Base-by-base conservation (phyloP, 768 basidiomycete species). In the Trametes elegans region DNA sequence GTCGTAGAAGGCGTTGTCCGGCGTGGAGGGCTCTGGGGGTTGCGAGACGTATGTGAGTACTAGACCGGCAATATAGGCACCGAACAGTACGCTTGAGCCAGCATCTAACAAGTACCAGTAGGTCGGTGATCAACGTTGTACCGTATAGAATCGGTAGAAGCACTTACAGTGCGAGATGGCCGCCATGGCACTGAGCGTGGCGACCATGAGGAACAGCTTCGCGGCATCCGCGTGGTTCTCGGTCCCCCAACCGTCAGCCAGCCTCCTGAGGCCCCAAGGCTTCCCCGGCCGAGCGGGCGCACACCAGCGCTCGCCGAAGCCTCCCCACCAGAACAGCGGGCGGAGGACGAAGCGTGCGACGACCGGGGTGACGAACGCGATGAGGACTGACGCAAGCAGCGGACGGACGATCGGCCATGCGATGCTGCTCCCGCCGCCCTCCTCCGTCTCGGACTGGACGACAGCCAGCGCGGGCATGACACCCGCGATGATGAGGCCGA, bases 31-130 rank as follows among this genome's bases (percentile, higher is more conserved):
- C n/a, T n/a, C n/a, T 13, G 54, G 58, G 7, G 59, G 60, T 2
- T 52, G 55, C 18, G 74, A 71, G 4, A 74, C 41, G 45, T 76
- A 71, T 6, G 75, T 63, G 1, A 84, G 64, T 23, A 77, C 71
- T 3, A 79, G 68, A 2, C 85, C 84, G 1, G 81, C 79, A 5
- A 85, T 69, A 65, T 82, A 86, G 0, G 82, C 83, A 1, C 85
- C 85, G 41, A 83, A 81, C 0, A 88, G 71, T 38, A 84, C 76
- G 43, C 81, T 84, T 0, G 81, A 82, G 3, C 81, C 81, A 0
- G 80, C 58, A 45, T 64, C 65, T 66, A 40, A 27, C 16, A 35
- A 27, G 44, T 40, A 1, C 11, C 18, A 24, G 32, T 18, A 3
- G 13, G 7, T 16, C 21, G 5, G 3, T 39, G 29, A 7, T 45